Conservation (phyloP, 2,329 filamentous ascomycete species). For the Pyrenochaeta sp. region DNA sequence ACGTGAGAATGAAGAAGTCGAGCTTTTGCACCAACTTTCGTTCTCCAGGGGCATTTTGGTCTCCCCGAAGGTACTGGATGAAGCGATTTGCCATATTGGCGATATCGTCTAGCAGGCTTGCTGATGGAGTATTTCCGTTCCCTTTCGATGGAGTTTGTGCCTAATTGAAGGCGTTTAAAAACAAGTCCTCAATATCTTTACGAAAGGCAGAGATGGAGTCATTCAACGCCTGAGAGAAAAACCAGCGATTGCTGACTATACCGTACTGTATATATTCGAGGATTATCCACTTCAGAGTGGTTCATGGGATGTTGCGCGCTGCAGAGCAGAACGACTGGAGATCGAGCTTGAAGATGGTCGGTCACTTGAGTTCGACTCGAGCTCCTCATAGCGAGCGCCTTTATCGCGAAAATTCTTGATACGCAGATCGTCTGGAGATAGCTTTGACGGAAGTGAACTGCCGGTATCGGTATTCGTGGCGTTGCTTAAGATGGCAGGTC, state of each 20-base stretch:
- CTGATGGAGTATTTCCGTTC: background rate
- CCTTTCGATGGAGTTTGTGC: background rate
- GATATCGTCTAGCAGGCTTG: background rate
- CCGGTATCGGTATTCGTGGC: slow-evolving; percentile 21
- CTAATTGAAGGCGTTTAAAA: too few species aligned
- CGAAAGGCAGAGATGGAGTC: too few species aligned
- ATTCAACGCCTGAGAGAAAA: too few species aligned
- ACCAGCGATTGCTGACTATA: background rate
- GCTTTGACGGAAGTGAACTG: slow-evolving; percentile 5
- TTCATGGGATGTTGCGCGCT: slow-evolving; percentile 16
- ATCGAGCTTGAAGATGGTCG: slow-evolving; percentile 8
- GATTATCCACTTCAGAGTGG: slow-evolving; percentile 1
- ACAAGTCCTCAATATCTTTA: too few species aligned
- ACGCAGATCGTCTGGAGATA: background rate
- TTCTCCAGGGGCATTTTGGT: slow-evolving; percentile 49
- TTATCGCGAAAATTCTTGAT: slow-evolving; percentile 11
- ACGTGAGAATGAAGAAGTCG: slow-evolving; percentile 71
- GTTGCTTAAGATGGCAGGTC: slow-evolving; percentile 14
- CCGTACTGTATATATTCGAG: background rate
- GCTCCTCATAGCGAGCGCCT: slow-evolving; percentile 14
- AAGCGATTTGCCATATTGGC: slow-evolving; percentile 38
- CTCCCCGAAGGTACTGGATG: slow-evolving; percentile 45
- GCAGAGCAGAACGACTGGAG: slow-evolving; percentile 9
- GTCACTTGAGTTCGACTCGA: slow-evolving; percentile 26
- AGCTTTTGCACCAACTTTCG: slow-evolving; percentile 64